Evolutionary conservation across 2,329 filamentous ascomycete genomes (phyloP).

Genomic region (Xylariaceae sp.): DNA sequence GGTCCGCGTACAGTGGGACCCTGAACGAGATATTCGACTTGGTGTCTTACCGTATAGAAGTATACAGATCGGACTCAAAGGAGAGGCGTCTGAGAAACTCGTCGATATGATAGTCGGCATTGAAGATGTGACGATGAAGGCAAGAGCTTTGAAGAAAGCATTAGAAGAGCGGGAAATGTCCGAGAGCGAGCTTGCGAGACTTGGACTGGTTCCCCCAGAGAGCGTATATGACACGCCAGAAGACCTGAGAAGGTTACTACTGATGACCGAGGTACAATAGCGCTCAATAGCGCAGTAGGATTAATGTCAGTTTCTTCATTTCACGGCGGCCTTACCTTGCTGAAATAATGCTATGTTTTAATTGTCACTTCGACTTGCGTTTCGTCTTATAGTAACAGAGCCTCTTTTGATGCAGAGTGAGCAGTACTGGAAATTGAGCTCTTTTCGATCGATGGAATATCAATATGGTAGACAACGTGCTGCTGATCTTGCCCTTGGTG

Average conservation of each 20-base stretch:
- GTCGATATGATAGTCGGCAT: conserved; percentile 51
- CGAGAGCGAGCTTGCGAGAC: conserved; percentile 33
- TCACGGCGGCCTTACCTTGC: too few relatives aligned
- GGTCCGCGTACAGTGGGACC: conserved; percentile 60
- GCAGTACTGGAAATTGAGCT: background rate
- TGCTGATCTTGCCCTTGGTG: background rate
- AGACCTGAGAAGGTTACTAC: too few relatives aligned
- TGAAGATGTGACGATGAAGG: conserved; percentile 55
- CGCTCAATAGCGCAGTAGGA: too few relatives aligned
- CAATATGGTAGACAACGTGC: too few relatives aligned
- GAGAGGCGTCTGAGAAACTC: conserved; percentile 41
- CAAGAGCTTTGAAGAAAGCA: conserved; percentile 43
- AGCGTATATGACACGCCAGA: conserved; percentile 37
- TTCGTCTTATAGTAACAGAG: background rate
- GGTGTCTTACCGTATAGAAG: conserved; percentile 47
- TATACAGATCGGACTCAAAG: conserved; percentile 59
- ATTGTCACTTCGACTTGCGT: background rate
- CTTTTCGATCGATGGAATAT: background rate
- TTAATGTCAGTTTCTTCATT: too few relatives aligned
- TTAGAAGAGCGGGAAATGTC: conserved; percentile 36
- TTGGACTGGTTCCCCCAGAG: conserved; percentile 43
- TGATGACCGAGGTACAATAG: too few relatives aligned
- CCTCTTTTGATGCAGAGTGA: background rate
- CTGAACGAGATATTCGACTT: conserved; percentile 48
- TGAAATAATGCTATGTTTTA: too few relatives aligned